Base-by-base conservation (phyloP, 495 filamentous ascomycete species). In the Choiromyces venosus region DNA sequence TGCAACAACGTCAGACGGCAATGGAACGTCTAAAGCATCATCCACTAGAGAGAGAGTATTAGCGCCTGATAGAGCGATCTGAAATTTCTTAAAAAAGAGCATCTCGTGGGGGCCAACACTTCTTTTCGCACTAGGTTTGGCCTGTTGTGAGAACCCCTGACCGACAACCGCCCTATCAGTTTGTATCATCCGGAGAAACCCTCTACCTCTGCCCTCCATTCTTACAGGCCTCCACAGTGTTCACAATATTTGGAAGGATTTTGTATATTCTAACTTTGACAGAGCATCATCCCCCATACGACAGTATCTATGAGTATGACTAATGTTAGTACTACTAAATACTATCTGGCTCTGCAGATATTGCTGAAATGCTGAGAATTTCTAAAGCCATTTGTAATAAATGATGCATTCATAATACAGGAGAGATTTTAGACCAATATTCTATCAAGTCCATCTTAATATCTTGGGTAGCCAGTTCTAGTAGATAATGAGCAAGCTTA, bases 161-260 rank as follows among this genome's bases (percentile, higher is more conserved):
- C 33, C 52, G 12, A 61, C 52, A 61, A 29, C 52, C 4, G 42
- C 8, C 33, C 36, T 73, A 35, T 77, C 61, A 4, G 77, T 70
- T 64, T 73, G 75, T 25, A 70, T 36, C 29, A 36, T 73, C 37
- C 75, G 40, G 9, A 73, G 69, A 21, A 77, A 37, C 40, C 37
- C 74, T 77, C 75, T 73, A 77, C 37, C 74, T 74, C 40, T 69
- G 76, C 75, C 75, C 77, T 21, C 74, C 75, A 16, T 29, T 29
- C 4, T 25, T 18, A 29, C 25, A 61, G 21, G 18, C 10, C 19
- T 69, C 33, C 16, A 37, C 69, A 19, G 52, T 40, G 40, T 35
- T 56, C 29, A 77, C 56, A 68, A 77, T 42, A 12, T 33, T 67
- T 1, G 39, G 25, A n/a, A n/a, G n/a, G n/a, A n/a, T n/a, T n/a